Base-by-base conservation (phyloP, 139 green algal species). In the Chlamydomonas asymmetrica region DNA sequence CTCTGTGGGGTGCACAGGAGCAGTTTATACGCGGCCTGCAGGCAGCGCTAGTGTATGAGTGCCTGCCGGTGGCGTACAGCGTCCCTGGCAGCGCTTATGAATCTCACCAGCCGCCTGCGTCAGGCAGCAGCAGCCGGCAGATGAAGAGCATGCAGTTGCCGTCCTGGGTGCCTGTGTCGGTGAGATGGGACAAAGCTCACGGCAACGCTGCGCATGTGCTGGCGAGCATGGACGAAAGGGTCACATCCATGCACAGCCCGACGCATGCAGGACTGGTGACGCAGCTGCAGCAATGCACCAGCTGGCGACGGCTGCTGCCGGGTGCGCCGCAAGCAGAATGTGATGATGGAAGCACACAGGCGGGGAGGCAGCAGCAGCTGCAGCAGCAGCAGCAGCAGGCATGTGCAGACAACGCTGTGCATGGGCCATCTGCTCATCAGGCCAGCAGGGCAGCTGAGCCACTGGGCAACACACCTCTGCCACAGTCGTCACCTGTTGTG, bases 151-250 rank as follows among this genome's bases (percentile, higher is more conserved):
- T n/a, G n/a, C n/a, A n/a, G n/a, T n/a, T n/a, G n/a, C n/a, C n/a
- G n/a, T n/a, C n/a, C 2, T 74, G 48, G 52, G 34, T 27, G 54
- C 74, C 80, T 1, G n/a, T 41, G 1, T 80, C 57, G 2, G 59
- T 85, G 29, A 70, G 75, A 4, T 85, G 74, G 74, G 80, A 85
- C 71, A 82, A 82, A 64, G 0, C 23, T 27, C 20, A 20, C 23
- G 74, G 80, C 62, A 75, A 81, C 40, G 10, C 23, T 13, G 7
- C 34, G 10, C 40, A 50, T 23, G 41, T 45, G 13, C 20, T 23
- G n/a, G n/a, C n/a, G n/a, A 13, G 40, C 20, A 22, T 32, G 41
- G 31, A 59, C 2, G 23, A 25, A 61, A 25, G 23, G 41, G 66
- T n/a, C 6, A 67, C 4, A 34, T 27, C 3, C 57, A 61, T 56